Evolutionary conservation across 2,329 filamentous ascomycete species (phyloP).

Genomic region (Leptoxyphium fumago): DNA sequence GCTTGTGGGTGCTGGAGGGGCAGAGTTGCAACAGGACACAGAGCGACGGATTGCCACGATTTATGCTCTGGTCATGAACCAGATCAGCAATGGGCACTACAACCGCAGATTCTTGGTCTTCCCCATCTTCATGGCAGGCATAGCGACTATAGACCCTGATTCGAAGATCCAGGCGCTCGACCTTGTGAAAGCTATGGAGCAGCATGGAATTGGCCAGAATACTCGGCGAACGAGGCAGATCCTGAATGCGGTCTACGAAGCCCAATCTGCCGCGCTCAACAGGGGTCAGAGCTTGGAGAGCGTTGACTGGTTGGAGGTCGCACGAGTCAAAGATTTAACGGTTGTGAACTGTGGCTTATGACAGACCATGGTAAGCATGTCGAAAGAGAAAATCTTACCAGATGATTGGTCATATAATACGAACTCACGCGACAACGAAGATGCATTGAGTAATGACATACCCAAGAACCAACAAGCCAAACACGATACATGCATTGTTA

Average conservation of each 20-base stretch:
- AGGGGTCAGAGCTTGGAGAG: slow-evolving; percentile 26
- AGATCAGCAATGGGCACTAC: slow-evolving; percentile 24
- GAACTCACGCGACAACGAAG: too few species aligned
- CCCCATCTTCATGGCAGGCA: slow-evolving; percentile 40
- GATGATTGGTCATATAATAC: too few species aligned
- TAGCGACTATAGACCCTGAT: slow-evolving; percentile 24
- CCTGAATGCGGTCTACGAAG: slow-evolving; percentile 33
- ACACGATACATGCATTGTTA: too few species aligned
- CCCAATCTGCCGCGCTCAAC: slow-evolving; percentile 29
- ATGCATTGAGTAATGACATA: too few species aligned
- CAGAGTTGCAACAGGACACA: slow-evolving; percentile 25
- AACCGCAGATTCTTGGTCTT: slow-evolving; percentile 36
- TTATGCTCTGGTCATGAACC: slow-evolving; percentile 27
- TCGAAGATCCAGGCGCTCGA: slow-evolving; percentile 34
- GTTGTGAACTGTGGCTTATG: slow-evolving; percentile 39
- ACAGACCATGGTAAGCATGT: slow-evolving; percentile 4
- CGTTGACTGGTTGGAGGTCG: slow-evolving; percentile 37
- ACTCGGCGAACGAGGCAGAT: slow-evolving; percentile 30
- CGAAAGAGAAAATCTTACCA: too few species aligned
- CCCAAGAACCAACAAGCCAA: too few species aligned
- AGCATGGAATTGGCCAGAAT: slow-evolving; percentile 34
- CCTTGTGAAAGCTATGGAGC: slow-evolving; percentile 34
- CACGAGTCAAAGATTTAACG: slow-evolving; percentile 29
- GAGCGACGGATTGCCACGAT: slow-evolving; percentile 31
- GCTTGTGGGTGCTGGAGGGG: slow-evolving; percentile 21